Conservation (phyloP, 2,329 filamentous ascomycete species). For the Remersonia thermophila region DNA sequence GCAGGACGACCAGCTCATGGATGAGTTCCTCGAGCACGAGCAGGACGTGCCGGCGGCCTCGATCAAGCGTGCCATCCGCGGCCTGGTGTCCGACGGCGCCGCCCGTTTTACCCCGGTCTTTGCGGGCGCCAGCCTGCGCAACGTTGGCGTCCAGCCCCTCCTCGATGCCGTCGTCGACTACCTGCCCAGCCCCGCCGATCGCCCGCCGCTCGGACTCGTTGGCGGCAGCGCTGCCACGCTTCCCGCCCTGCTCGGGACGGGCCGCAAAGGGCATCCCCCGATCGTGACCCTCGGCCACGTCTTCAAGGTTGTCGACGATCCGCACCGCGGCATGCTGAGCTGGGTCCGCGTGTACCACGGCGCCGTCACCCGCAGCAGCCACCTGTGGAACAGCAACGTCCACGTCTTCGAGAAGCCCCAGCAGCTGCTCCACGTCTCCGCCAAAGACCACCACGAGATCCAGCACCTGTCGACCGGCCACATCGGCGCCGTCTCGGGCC, state of each 20-base stretch:
- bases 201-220: constrained; percentile 67
- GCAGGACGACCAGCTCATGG: constrained; percentile 75
- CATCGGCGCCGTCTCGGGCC: constrained; percentile 83
- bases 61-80: constrained; percentile 62
- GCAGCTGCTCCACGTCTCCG: constrained; percentile 79
- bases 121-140: constrained; percentile 82
- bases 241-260: constrained; percentile 26
- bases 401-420: constrained; percentile 67
- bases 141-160: constrained; percentile 85
- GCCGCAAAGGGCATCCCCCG: constrained; percentile 20
- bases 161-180: constrained; percentile 82
- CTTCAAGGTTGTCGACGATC: constrained; percentile 91
- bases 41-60: constrained; percentile 57
- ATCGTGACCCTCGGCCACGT: constrained; percentile 49
- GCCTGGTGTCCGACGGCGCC: constrained; percentile 53
- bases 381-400: constrained; percentile 80
- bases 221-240: constrained; percentile 41
- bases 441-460: constrained; percentile 74
- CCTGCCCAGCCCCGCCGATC: constrained; percentile 68
- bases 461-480: constrained; percentile 70
- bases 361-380: constrained; percentile 56
- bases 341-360: constrained; percentile 91
- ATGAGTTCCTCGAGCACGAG: constrained; percentile 67
- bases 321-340: constrained; percentile 73
- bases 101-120: constrained; percentile 76